These are phyloP conservation scores for Yamadazyma siamensis DNA, from an alignment of 1,139 yeast species.

Conservation along the genomic window DNA sequence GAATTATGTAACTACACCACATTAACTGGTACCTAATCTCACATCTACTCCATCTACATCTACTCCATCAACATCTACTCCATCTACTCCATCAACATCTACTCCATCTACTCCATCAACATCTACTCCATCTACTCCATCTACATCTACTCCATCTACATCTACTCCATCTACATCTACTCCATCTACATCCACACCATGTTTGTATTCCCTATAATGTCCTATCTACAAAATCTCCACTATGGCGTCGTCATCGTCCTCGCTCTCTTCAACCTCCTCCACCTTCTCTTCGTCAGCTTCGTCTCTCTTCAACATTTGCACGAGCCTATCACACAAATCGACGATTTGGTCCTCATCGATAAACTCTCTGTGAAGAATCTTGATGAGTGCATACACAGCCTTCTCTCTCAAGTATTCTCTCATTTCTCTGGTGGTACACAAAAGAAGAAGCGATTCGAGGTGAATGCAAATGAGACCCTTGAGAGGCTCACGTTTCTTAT, in stretches of 20 bases:
- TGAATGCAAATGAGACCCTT: constrained; percentile 64
- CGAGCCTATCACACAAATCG: constrained; percentile 71
- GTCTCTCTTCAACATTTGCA: constrained; percentile 88
- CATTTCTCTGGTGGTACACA: constrained; percentile 69
- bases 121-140: too few relatives aligned
- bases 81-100: too few relatives aligned
- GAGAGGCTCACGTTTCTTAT: constrained; percentile 74
- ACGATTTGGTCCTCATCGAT: constrained; percentile 58
- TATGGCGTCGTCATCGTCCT: constrained; percentile 40
- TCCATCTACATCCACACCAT: background rate
- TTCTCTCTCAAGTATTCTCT: constrained; percentile 76
- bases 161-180: too few relatives aligned
- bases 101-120: too few relatives aligned
- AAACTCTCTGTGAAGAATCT: constrained; percentile 75
- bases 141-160: too few relatives aligned
- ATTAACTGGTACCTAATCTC: too few relatives aligned
- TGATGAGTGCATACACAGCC: constrained; percentile 76
- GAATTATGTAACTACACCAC: too few relatives aligned
- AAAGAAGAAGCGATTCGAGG: constrained; percentile 69
- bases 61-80: too few relatives aligned
- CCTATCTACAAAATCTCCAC: constrained; percentile 46
- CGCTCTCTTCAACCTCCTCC: constrained; percentile 29
- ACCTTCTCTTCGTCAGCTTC: constrained; percentile 47
- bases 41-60: too few relatives aligned
- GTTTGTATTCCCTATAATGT: background rate